Evolutionary conservation across 805 yeast species (phyloP).

Genomic region (Clavispora asparagi): DNA sequence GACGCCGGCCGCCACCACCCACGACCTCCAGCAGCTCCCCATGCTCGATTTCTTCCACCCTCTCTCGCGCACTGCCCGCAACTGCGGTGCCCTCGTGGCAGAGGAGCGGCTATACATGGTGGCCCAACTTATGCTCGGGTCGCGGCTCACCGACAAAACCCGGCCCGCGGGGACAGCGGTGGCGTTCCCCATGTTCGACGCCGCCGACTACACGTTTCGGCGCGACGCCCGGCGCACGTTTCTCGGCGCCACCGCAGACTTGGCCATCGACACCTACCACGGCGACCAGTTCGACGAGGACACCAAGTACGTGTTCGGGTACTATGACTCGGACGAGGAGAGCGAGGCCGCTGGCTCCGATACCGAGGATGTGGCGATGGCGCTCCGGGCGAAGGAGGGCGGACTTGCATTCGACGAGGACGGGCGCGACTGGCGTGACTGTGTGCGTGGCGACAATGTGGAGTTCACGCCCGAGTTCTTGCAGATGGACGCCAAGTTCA

Average conservation of each 20-base stretch:
- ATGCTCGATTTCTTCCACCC: conserved; percentile 61
- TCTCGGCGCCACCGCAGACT: conserved; percentile 23
- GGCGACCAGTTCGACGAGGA: conserved; percentile 70
- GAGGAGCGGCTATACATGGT: conserved; percentile 58
- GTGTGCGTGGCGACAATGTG: conserved; percentile 56
- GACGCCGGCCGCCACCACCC: conserved; percentile 17
- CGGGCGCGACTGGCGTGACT: conserved; percentile 71
- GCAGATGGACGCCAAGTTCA: conserved; percentile 12
- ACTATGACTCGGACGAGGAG: conserved; percentile 33
- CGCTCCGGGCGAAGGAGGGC: conserved; percentile 16
- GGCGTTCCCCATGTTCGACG: conserved; percentile 10
- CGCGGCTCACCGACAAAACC: conserved; percentile 1
- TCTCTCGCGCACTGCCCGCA: conserved; percentile 50
- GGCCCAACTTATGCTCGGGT: conserved; percentile 33
- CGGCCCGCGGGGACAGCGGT: background rate
- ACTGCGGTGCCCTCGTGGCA: conserved; percentile 54
- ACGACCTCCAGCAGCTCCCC: conserved; percentile 58
- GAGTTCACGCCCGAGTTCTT: conserved; percentile 17
- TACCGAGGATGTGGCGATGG: conserved; percentile 12
- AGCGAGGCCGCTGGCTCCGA: conserved; percentile 3
- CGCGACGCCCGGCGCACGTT: conserved; percentile 3
- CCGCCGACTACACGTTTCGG: conserved; percentile 7
- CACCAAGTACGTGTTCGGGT: conserved; percentile 54
- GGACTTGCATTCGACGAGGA: conserved; percentile 48
- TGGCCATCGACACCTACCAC: conserved; percentile 49